These are phyloP conservation scores for Vaccinium vitisidaea DNA, from an alignment of 148 eudicot genomes.

Conservation along the genomic window DNA sequence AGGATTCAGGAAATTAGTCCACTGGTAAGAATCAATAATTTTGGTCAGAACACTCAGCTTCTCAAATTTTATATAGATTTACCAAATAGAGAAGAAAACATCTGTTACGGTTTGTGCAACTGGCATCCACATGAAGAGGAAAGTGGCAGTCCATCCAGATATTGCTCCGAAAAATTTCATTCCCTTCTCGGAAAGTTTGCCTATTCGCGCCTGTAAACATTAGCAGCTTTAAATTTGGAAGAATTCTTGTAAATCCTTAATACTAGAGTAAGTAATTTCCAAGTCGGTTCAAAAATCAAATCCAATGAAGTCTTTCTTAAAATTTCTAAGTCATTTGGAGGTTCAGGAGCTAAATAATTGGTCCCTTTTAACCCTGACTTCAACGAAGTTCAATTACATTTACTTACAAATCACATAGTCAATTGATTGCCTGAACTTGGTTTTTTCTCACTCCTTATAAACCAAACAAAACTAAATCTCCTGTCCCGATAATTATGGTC, in stretches of 20 bases:
- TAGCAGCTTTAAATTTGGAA: conserved; percentile 19
- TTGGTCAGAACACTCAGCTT: conserved; percentile 10
- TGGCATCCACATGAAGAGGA: conserved; percentile 99
- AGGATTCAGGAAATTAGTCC: conserved; percentile 92
- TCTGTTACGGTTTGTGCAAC: conserved; percentile 76
- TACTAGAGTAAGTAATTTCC: background rate
- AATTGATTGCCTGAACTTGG: background rate
- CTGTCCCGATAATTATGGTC: background rate
- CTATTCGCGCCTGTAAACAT: conserved; percentile 64
- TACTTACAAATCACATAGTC: background rate
- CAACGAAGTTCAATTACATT: background rate
- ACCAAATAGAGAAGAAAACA: background rate
- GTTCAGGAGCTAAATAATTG: background rate
- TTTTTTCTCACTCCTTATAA: background rate
- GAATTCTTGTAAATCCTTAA: conserved; percentile 2
- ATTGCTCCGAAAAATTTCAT: conserved; percentile 60
- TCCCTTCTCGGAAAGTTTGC: conserved; percentile 74
- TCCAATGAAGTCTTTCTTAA: background rate
- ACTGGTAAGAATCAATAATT: conserved; percentile 43
- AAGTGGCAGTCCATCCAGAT: conserved; percentile 98
- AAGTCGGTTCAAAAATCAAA: background rate
- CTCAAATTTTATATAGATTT: background rate
- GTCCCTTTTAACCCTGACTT: background rate
- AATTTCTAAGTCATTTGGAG: background rate
- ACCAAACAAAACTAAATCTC: background rate